These are phyloP conservation scores for Panicum miliaceum DNA, from an alignment of 176 grass and related monocot species.

Conservation along the genomic window DNA sequence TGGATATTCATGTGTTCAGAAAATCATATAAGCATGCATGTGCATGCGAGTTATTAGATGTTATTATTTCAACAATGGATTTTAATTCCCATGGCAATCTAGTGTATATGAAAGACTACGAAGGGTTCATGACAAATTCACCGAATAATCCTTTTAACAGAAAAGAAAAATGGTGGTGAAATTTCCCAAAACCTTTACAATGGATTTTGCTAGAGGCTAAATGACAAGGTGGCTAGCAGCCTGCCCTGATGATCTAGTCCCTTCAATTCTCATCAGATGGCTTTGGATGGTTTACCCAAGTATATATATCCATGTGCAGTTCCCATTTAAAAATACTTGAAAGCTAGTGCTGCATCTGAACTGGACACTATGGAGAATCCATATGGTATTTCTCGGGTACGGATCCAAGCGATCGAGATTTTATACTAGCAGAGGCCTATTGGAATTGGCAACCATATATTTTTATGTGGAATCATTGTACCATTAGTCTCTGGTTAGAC, in stretches of 20 bases:
- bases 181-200: not conserved
- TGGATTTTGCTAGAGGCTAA: not conserved
- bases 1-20: not conserved
- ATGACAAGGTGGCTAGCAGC: not conserved
- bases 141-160: not conserved
- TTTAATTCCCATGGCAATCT: no score
- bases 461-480: slow-evolving; percentile 50
- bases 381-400: slow-evolving; percentile 19
- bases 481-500: slow-evolving; percentile 15
- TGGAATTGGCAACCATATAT: slow-evolving; percentile 45
- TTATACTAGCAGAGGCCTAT: slow-evolving; percentile 4
- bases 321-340: not conserved
- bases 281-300: not conserved
- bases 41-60: not conserved
- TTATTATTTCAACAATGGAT: not conserved
- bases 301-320: not conserved
- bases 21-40: not conserved
- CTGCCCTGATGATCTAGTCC: not conserved
- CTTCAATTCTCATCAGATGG: not conserved
- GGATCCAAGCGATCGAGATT: slow-evolving; percentile 29
- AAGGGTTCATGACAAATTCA: no score
- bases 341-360: slow-evolving; percentile 14
- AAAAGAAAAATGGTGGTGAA: not conserved
- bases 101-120: no score
- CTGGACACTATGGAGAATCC: slow-evolving; percentile 13